These are phyloP conservation scores for Colletotrichum graminicola DNA, from an alignment of 2,329 filamentous ascomycete genomes.

Conservation along the genomic window DNA sequence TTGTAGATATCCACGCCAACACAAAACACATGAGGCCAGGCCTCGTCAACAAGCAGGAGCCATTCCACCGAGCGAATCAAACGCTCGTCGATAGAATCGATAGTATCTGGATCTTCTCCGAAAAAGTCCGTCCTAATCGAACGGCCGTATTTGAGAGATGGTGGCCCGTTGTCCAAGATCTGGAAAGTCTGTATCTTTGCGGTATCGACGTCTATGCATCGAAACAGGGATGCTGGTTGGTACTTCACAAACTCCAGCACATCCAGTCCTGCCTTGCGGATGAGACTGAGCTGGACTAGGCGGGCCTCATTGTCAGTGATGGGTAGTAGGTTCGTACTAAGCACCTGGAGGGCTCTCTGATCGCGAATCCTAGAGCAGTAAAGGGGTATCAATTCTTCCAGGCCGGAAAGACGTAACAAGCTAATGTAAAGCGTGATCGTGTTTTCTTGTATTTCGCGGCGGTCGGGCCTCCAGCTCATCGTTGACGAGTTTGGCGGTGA, in stretches of 20 bases:
- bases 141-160: slow-evolving; percentile 70
- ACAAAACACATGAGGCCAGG: slow-evolving; percentile 78
- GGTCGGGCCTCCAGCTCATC: slow-evolving; percentile 48
- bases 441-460: slow-evolving; percentile 73
- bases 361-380: slow-evolving; percentile 85
- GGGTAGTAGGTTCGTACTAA: slow-evolving; percentile 82
- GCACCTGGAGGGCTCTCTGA: slow-evolving; percentile 74
- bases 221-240: slow-evolving; percentile 68
- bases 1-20: slow-evolving; percentile 82
- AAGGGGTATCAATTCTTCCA: slow-evolving; percentile 84
- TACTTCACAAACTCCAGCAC: slow-evolving; percentile 78
- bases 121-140: slow-evolving; percentile 80
- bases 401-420: slow-evolving; percentile 77
- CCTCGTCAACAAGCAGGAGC: slow-evolving; percentile 80
- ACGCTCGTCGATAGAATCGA: slow-evolving; percentile 73
- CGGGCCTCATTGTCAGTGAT: slow-evolving; percentile 76
- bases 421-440: slow-evolving; percentile 86
- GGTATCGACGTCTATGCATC: slow-evolving; percentile 57
- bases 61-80: slow-evolving; percentile 87
- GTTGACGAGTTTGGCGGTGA: slow-evolving; percentile 51
- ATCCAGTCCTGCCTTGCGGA: slow-evolving; percentile 81
- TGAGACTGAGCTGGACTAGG: slow-evolving; percentile 76
- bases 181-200: slow-evolving; percentile 56
- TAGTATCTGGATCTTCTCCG: slow-evolving; percentile 66
- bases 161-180: slow-evolving; percentile 61